Evolutionary conservation across 2,329 filamentous ascomycete species (phyloP).

Genomic region (Aspergillus sclerotialis): DNA sequence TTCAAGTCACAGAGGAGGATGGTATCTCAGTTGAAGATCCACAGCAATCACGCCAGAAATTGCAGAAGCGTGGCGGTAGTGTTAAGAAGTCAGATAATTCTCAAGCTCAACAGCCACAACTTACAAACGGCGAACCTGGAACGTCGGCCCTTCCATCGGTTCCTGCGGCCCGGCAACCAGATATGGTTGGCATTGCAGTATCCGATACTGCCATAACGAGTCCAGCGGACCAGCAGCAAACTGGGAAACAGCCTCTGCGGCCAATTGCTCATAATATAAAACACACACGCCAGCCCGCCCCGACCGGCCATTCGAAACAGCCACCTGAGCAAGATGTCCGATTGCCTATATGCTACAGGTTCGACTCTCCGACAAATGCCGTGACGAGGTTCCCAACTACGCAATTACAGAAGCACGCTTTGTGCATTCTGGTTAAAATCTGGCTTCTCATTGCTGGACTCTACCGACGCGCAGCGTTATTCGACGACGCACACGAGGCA

Average conservation of each 20-base stretch:
- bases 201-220: constrained; percentile 11
- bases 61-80: constrained; percentile 28
- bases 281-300: constrained; percentile 25
- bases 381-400: constrained; percentile 44
- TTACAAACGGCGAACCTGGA: constrained; percentile 16
- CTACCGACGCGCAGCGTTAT: constrained; percentile 74
- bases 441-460: constrained; percentile 89
- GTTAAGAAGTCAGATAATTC: constrained; percentile 18
- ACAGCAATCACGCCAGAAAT: constrained; percentile 16
- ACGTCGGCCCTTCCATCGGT: not conserved
- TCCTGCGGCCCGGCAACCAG: constrained; percentile 10
- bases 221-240: constrained; percentile 15
- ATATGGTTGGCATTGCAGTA: constrained; percentile 22
- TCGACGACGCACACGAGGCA: constrained; percentile 72
- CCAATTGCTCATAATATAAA: constrained; percentile 32
- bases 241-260: constrained; percentile 25
- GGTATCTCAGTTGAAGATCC: constrained; percentile 20
- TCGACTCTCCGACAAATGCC: constrained; percentile 33
- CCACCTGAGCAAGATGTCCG: constrained; percentile 34
- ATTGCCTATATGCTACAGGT: constrained; percentile 28
- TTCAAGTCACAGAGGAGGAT: constrained; percentile 62
- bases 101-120: constrained; percentile 14
- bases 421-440: constrained; percentile 62
- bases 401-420: constrained; percentile 49
- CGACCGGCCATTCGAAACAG: constrained; percentile 37